phyloP scores from a whole-genome alignment of 331 rosid species.

The Quercus tomentella region DNA sequence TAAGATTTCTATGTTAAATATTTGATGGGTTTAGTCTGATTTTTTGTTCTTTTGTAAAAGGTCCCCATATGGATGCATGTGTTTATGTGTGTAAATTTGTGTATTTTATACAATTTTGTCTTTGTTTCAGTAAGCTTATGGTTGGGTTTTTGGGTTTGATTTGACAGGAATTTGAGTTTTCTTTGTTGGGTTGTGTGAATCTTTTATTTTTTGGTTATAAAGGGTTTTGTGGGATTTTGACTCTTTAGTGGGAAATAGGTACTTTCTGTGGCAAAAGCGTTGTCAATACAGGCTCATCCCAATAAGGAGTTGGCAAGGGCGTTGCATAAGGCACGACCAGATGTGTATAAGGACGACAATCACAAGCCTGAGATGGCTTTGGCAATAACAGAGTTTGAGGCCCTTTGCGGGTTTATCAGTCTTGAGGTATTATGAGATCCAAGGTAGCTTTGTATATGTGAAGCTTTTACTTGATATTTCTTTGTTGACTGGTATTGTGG shows the following conservation, averaged over 20 bases:
- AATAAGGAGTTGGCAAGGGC: constrained; percentile 81
- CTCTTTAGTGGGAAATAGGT: constrained; percentile 42
- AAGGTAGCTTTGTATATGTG: neutral
- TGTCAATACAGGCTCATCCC: constrained; percentile 97
- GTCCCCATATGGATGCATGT: no score
- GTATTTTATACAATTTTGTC: no score
- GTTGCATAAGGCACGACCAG: constrained; percentile 70
- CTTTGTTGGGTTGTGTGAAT: neutral
- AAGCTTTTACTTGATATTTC: neutral
- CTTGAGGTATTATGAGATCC: constrained; percentile 41
- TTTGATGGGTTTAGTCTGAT: neutral
- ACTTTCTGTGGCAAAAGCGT: constrained; percentile 79
- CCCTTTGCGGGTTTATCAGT: constrained; percentile 84
- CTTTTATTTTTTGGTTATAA: neutral
- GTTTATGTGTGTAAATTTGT: no score
- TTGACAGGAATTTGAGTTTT: no score
- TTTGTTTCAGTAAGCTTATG: no score
- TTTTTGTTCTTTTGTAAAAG: neutral
- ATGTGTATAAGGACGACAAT: constrained; percentile 75
- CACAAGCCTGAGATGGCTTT: constrained; percentile 99
- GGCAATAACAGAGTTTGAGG: constrained; percentile 77
- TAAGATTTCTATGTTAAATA: neutral
- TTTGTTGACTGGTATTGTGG: neutral
- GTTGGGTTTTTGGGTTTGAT: no score
- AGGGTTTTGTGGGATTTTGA: neutral